These are phyloP conservation scores for Nakazawaea anatomiae DNA, from an alignment of 805 yeast genomes.

Conservation along the genomic window DNA sequence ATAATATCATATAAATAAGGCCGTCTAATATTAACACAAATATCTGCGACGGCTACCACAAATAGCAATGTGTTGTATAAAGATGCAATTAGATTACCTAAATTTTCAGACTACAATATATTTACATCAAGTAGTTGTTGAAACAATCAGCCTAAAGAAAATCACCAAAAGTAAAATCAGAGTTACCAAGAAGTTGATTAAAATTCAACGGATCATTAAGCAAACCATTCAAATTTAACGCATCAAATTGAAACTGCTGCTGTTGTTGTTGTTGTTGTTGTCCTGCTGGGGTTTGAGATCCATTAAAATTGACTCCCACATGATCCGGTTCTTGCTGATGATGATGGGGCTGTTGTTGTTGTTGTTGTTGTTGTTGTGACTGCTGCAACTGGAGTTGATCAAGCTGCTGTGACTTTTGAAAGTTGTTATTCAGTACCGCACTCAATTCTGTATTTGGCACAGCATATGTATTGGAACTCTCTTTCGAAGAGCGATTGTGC, in stretches of 20 bases:
- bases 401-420: background rate
- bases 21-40: too few species aligned
- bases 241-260: background rate
- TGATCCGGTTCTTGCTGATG: background rate
- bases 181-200: constrained; percentile 2
- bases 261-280: background rate
- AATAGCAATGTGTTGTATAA: too few species aligned
- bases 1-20: too few species aligned
- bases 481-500: background rate
- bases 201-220: constrained; percentile 7
- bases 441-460: background rate
- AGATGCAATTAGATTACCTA: too few species aligned
- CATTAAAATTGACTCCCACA: background rate
- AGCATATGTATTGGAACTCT: background rate
- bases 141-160: background rate
- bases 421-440: background rate
- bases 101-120: too few species aligned
- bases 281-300: background rate
- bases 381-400: background rate
- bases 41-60: too few species aligned
- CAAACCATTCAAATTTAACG: constrained; percentile 5
- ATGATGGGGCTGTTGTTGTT: background rate
- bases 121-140: too few species aligned
- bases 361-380: background rate
- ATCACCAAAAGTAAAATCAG: constrained; percentile 1